Evolutionary conservation across 2,329 filamentous ascomycete species (phyloP).

Genomic region (Penicillium freii): DNA sequence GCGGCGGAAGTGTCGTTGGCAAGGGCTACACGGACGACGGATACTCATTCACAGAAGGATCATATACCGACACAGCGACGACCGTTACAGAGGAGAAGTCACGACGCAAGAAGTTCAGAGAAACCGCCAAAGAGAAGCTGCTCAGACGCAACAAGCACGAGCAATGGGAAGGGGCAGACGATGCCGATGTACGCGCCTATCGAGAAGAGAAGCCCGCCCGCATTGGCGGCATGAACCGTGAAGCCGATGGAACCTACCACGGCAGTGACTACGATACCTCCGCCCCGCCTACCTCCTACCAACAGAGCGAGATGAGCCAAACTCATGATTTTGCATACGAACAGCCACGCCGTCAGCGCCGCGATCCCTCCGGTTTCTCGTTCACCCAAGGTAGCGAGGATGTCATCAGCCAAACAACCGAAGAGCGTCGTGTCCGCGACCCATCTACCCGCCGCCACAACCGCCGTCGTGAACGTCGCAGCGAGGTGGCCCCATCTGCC

Average conservation of each 20-base stretch:
- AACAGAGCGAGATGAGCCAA: constrained; percentile 51
- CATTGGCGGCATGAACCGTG: constrained; percentile 84
- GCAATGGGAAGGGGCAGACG: constrained; percentile 60
- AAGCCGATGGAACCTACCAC: constrained; percentile 79
- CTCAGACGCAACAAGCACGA: constrained; percentile 43
- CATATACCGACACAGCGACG: constrained; percentile 45
- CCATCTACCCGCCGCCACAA: constrained; percentile 31
- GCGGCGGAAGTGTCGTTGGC: constrained; percentile 74
- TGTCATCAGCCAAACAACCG: constrained; percentile 36
- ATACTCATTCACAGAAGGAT: constrained; percentile 45
- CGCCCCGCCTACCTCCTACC: constrained; percentile 55
- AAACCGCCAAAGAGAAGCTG: constrained; percentile 38
- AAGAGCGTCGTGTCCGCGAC: constrained; percentile 36
- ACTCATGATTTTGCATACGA: constrained; percentile 42
- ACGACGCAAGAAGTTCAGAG: constrained; percentile 32
- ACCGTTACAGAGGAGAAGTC: constrained; percentile 37
- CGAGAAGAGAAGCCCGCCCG: constrained; percentile 80
- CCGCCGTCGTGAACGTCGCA: constrained; percentile 32
- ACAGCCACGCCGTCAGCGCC: constrained; percentile 23
- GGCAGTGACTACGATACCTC: constrained; percentile 69
- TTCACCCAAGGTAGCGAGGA: constrained; percentile 52
- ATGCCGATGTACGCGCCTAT: constrained; percentile 74
- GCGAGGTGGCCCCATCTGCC: constrained; percentile 13
- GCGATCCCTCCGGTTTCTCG: constrained; percentile 45
- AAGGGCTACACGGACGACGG: constrained; percentile 66